phyloP scores from a whole-genome alignment of 2,329 filamentous ascomycete genomes.

The Clarireedia homoeocarpa region DNA sequence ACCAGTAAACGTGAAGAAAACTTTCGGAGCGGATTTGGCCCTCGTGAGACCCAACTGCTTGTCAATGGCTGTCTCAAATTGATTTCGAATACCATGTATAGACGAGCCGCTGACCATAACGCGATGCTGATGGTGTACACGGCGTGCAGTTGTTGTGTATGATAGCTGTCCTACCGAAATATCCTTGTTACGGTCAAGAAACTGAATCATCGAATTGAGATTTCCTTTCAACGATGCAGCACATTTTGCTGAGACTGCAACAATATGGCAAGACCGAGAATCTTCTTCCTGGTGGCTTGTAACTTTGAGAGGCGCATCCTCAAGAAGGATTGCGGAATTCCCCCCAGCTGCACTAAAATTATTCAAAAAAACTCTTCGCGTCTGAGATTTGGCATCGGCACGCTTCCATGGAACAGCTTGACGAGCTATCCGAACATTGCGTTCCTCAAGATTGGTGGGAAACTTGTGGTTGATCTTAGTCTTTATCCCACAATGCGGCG shows the following conservation, averaged over 20 bases:
- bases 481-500: conserved; percentile 15
- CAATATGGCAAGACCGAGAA: neutral
- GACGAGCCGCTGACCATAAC: neutral
- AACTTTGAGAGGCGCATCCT: conserved; percentile 1
- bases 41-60: neutral
- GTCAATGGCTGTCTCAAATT: neutral
- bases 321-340: conserved; percentile 11
- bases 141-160: conserved; percentile 4
- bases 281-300: neutral
- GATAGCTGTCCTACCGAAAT: neutral
- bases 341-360: conserved; percentile 35
- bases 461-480: conserved; percentile 14
- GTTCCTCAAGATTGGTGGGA: conserved; percentile 21
- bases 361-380: conserved; percentile 30
- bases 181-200: neutral
- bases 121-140: neutral
- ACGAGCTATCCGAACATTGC: neutral
- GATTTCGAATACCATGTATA: neutral
- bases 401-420: conserved; percentile 25
- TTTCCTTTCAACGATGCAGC: neutral
- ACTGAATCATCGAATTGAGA: neutral
- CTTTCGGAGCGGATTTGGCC: neutral
- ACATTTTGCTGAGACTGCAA: neutral
- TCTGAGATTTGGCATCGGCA: neutral
- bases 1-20: conserved; percentile 1